Percentiles rank a stretch among this genome's conserved stretches.
Conservation (phyloP, 2,329 filamentous ascomycete genomes). For the Clonostachys byssicola region DNA sequence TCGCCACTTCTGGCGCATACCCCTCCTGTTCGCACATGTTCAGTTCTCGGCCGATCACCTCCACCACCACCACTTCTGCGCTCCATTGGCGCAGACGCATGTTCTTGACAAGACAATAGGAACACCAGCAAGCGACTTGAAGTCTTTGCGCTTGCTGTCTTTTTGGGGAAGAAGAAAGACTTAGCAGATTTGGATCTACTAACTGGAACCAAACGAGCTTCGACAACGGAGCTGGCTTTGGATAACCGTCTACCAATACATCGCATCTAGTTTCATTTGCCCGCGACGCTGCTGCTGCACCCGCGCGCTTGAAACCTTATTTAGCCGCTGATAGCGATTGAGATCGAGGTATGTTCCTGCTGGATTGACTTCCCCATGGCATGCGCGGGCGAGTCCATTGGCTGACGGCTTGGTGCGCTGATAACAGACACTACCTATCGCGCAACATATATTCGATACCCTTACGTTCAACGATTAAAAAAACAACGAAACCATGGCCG, state of each 20-base stretch:
- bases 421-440: too few species aligned
- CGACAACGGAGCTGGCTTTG: too few species aligned
- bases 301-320: too few species aligned
- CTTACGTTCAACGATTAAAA: background rate
- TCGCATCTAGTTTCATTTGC: too few species aligned
- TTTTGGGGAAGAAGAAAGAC: conserved; percentile 52
- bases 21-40: background rate
- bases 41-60: background rate
- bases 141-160: conserved; percentile 63
- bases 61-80: background rate
- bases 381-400: too few species aligned
- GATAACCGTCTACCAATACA: conserved; percentile 2
- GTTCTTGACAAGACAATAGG: conserved; percentile 36
- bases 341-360: too few species aligned
- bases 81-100: conserved; percentile 28
- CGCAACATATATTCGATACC: background rate
- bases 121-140: conserved; percentile 54
- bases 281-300: too few species aligned
- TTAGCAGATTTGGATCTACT: conserved; percentile 9
- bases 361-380: background rate
- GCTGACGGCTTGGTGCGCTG: too few species aligned
- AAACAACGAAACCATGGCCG: conserved; percentile 2
- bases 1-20: too few species aligned
- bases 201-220: too few species aligned
- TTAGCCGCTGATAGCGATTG: too few species aligned